Conservation (phyloP, 495 filamentous ascomycete genomes). For the Hyaloscypha bicolor region DNA sequence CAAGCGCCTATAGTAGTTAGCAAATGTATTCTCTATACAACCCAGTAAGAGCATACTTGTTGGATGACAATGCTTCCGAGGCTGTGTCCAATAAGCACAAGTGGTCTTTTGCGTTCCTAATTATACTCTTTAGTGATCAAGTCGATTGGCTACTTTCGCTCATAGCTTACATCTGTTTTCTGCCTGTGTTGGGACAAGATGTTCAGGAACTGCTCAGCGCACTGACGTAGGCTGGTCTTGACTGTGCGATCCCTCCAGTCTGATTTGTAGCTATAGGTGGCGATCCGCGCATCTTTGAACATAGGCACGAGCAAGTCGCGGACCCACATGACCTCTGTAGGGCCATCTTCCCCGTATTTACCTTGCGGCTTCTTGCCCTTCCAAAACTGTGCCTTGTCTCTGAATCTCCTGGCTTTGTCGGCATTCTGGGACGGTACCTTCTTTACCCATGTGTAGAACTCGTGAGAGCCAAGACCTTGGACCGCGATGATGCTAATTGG, state of each 20-base stretch:
- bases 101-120: conserved; percentile 18
- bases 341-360: conserved; percentile 5
- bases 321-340: conserved; percentile 21
- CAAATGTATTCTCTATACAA: background rate
- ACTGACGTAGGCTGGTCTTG: conserved; percentile 23
- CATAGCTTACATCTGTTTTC: conserved; percentile 9
- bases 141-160: background rate
- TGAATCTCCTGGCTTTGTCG: conserved; percentile 8
- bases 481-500: conserved; percentile 24
- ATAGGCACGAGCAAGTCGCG: conserved; percentile 21
- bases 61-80: conserved; percentile 21
- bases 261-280: conserved; percentile 27
- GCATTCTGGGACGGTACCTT: conserved; percentile 2
- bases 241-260: conserved; percentile 18
- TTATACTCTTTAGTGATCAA: conserved; percentile 12
- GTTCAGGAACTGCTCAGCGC: conserved; percentile 20
- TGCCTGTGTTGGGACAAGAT: conserved; percentile 9
- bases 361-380: conserved; percentile 13
- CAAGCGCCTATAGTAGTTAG: conserved; percentile 20
- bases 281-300: conserved; percentile 22
- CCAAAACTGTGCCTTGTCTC: conserved; percentile 13
- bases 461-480: conserved; percentile 19
- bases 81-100: conserved; percentile 25
- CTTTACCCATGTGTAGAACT: conserved; percentile 23
- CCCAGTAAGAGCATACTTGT: conserved; percentile 11